A percentile compares a stretch with the other conserved stretches of the same genome.
Evolutionary conservation across 1,284 basidiomycete genomes (phyloP).

Genomic region (Chalciporus sp.): DNA sequence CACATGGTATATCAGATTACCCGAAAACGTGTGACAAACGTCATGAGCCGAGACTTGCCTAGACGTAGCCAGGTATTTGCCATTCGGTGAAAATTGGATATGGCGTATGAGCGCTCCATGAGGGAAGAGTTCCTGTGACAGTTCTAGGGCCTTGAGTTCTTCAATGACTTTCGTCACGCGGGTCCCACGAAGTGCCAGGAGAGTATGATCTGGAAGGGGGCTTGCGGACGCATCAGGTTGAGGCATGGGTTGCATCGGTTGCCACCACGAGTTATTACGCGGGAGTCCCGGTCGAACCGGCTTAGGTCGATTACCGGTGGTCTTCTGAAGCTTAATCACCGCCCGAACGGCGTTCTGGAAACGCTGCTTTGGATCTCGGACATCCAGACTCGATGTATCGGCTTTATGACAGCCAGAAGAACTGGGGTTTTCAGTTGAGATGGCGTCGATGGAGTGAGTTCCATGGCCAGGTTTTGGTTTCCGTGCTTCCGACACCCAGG

Average conservation of each 20-base stretch:
- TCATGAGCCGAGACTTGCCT: slow-evolving; percentile 21
- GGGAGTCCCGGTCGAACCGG: slow-evolving; percentile 15
- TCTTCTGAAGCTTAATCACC: slow-evolving; percentile 33
- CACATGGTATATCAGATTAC: slow-evolving; percentile 11
- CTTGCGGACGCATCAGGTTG: slow-evolving; percentile 34
- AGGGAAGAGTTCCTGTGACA: slow-evolving; percentile 51
- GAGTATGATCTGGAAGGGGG: slow-evolving; percentile 42
- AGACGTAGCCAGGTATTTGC: slow-evolving; percentile 42
- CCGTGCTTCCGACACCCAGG: slow-evolving; percentile 13
- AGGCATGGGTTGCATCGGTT: slow-evolving; percentile 26
- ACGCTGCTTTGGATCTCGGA: slow-evolving; percentile 28
- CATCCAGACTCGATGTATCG: slow-evolving; percentile 24
- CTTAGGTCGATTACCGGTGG: slow-evolving; percentile 26
- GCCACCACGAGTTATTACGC: slow-evolving; percentile 33
- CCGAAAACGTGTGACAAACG: neutral
- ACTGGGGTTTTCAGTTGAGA: slow-evolving; percentile 5
- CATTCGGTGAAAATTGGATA: slow-evolving; percentile 44
- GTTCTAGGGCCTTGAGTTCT: slow-evolving; percentile 55
- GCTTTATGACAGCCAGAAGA: neutral
- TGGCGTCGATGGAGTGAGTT: neutral
- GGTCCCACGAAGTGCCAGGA: slow-evolving; percentile 49
- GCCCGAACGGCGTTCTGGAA: slow-evolving; percentile 35
- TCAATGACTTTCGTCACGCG: slow-evolving; percentile 59
- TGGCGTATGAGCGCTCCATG: slow-evolving; percentile 41
- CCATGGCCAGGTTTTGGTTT: neutral